Conservation (phyloP, 2,329 filamentous ascomycete genomes). For the Daldinia sp. region DNA sequence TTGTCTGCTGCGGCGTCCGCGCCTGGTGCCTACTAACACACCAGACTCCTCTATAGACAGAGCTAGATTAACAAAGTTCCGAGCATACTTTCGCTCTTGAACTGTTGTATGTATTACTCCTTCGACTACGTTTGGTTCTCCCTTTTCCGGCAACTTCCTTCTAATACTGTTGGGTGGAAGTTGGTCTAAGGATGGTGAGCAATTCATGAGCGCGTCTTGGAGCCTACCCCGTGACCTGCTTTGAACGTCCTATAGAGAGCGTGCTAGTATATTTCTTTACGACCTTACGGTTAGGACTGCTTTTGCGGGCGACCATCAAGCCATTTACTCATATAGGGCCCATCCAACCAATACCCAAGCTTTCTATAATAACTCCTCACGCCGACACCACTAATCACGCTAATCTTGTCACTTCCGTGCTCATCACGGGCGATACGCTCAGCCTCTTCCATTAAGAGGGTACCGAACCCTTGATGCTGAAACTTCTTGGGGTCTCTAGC, state of each 20-base stretch:
- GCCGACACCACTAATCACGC: constrained; percentile 97
- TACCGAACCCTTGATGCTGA: constrained; percentile 98
- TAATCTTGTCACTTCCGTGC: constrained; percentile 93
- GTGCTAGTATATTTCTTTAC: neutral
- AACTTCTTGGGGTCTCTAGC: constrained; percentile 96
- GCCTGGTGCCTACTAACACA: neutral
- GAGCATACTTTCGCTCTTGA: neutral
- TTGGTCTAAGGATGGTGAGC: neutral
- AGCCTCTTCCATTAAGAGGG: constrained; percentile 96
- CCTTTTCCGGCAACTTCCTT: neutral
- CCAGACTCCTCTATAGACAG: too few relatives aligned
- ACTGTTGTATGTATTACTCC: neutral
- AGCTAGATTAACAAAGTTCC: neutral
- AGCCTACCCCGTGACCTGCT: neutral
- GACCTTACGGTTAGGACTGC: constrained; percentile 15
- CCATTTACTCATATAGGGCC: constrained; percentile 83
- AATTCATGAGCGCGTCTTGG: neutral
- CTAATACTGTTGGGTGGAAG: neutral
- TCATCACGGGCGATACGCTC: constrained; percentile 95
- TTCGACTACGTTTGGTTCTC: neutral
- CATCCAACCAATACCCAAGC: constrained; percentile 93
- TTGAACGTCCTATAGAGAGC: neutral
- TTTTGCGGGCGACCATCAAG: constrained; percentile 61
- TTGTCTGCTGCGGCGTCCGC: neutral
- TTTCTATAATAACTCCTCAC: constrained; percentile 95